These are phyloP conservation scores for Paraphoma sp. DNA, from an alignment of 2,329 filamentous ascomycete species.

Conservation along the genomic window DNA sequence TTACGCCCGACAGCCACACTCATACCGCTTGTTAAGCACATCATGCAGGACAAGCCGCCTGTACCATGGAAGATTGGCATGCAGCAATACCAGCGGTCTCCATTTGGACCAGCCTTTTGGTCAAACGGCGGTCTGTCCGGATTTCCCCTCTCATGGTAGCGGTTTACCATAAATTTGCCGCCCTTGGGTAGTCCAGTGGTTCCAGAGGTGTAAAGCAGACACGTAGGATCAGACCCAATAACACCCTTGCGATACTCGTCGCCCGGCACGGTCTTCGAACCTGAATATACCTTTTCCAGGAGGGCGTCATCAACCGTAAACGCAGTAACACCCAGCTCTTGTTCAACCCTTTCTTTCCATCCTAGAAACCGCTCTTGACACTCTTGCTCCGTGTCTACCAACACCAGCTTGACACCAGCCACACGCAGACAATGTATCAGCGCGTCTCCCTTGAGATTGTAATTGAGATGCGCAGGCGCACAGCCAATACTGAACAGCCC, in stretches of 20 bases:
- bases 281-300: constrained; percentile 25
- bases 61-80: constrained; percentile 82
- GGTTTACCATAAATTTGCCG: constrained; percentile 33
- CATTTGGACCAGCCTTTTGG: constrained; percentile 45
- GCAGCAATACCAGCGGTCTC: constrained; percentile 73
- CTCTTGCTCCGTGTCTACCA: constrained; percentile 62
- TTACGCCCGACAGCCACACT: constrained; percentile 67
- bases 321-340: constrained; percentile 28
- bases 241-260: constrained; percentile 63
- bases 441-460: constrained; percentile 67
- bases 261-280: constrained; percentile 50
- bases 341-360: constrained; percentile 14
- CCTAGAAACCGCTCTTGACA: constrained; percentile 28
- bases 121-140: constrained; percentile 42
- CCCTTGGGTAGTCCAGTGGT: constrained; percentile 76
- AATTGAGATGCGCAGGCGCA: constrained; percentile 73
- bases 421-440: constrained; percentile 70
- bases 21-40: constrained; percentile 46
- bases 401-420: constrained; percentile 60
- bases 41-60: constrained; percentile 65
- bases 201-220: constrained; percentile 75
- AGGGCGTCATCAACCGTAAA: constrained; percentile 24
- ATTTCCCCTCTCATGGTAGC: constrained; percentile 41
- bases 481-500: constrained; percentile 70
- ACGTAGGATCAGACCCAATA: constrained; percentile 60